Base-by-base conservation (phyloP, 148 eudicot genomes). In the Talinum fruticosum region DNA sequence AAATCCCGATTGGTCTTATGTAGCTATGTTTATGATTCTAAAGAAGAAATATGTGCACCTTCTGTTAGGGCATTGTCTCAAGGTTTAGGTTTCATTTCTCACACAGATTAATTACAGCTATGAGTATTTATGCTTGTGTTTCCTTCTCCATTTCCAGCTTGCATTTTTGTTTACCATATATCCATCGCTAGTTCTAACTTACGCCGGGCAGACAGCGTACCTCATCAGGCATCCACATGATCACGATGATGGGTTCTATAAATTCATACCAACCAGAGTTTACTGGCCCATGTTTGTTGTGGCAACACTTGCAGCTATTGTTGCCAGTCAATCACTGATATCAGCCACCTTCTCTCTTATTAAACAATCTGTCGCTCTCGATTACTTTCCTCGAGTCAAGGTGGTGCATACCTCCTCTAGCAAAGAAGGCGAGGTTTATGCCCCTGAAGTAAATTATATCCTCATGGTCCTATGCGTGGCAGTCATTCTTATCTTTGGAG, bases 181-280 rank as follows among this genome's bases (percentile, higher is more conserved):
- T 77, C 97, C 96, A 30, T 85, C 96, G 41, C 72, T 91, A 73
- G 83, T 90, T 49, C 73, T 91, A 12, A 85, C 96, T 29, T 93
- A 91, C 66, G 93, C 91, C 29, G 93, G 97, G n/a, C 89, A 91
- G 79, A 85, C 93, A 37, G 97, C 96, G 34, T 91, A 88, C 79
- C 85, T 93, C 26, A 87, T 93, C 54, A 85, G 79, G 68, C 79
- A 93, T 82, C 97, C 92, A 24, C 53, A 83, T 13, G 84, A 87
- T 26, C 84, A 82, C 24, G 71, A 23, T 0, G 87, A 93, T 44
- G 95, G 89, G 38, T 93, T 86, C 83, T 89, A 89, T 72, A 91
- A 86, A 72, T 91, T 87, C 64, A 74, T 91, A 69, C 97, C 97
- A n/a, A 73, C 71, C 23, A 28, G 65, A 45, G 79, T 93, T 15